These are phyloP conservation scores for Pezicula rhizophila DNA, from an alignment of 2,329 filamentous ascomycete genomes.

Conservation along the genomic window DNA sequence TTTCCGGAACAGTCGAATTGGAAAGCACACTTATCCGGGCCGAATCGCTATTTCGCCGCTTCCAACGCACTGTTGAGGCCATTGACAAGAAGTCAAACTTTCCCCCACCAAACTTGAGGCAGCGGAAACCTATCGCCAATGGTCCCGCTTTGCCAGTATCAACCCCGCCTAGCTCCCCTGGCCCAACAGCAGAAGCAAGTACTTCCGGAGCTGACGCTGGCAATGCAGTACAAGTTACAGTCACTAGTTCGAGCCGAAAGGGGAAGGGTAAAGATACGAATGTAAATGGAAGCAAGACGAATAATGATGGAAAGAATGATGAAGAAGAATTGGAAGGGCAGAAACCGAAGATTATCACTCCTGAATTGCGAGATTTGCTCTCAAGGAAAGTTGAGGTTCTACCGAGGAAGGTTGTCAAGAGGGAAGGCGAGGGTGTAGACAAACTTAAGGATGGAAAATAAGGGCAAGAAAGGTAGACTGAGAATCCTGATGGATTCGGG, in stretches of 20 bases:
- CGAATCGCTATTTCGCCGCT: slow-evolving; percentile 81
- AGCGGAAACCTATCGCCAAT: slow-evolving; percentile 8
- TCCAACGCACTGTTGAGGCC: slow-evolving; percentile 81
- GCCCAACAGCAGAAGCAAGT: slow-evolving; percentile 5
- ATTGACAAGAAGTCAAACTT: slow-evolving; percentile 90
- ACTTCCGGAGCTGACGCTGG: slow-evolving; percentile 30
- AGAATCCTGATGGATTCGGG: too few relatives aligned
- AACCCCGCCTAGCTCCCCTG: slow-evolving; percentile 3
- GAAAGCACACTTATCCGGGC: slow-evolving; percentile 80
- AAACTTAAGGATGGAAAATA: slow-evolving; percentile 2
- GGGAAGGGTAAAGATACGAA: slow-evolving; percentile 19
- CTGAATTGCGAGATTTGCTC: slow-evolving; percentile 56
- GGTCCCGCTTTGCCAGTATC: not conserved
- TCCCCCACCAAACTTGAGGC: slow-evolving; percentile 45
- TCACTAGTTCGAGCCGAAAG: slow-evolving; percentile 16
- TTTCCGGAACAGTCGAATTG: slow-evolving; percentile 88
- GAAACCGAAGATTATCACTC: slow-evolving; percentile 49
- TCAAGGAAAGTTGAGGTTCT: slow-evolving; percentile 46
- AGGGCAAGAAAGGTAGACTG: not conserved
- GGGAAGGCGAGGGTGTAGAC: slow-evolving; percentile 24
- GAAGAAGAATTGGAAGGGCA: slow-evolving; percentile 23
- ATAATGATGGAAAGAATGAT: slow-evolving; percentile 8
- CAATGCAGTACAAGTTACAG: slow-evolving; percentile 12
- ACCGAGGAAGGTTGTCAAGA: slow-evolving; percentile 25
- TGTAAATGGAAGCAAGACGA: slow-evolving; percentile 7